These are phyloP conservation scores for Hsuehochloa calcarea DNA, from an alignment of 176 grass and related monocot genomes.

Conservation along the genomic window DNA sequence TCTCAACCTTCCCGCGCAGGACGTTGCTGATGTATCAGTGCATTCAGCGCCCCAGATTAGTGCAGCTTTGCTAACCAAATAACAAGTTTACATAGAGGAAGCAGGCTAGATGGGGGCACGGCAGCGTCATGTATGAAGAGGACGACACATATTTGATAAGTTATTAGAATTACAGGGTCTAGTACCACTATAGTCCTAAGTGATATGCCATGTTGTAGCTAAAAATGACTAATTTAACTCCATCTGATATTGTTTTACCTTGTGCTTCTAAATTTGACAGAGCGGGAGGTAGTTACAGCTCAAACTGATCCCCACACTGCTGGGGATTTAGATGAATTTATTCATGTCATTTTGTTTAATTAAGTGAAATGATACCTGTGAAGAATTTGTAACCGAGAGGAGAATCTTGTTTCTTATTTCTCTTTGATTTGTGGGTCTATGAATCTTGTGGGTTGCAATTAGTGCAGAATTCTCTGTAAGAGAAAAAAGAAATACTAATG, in stretches of 20 bases:
- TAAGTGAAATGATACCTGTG: not conserved
- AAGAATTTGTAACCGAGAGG: not conserved
- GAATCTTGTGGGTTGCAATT: not conserved
- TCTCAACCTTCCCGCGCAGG: slow-evolving; percentile 49
- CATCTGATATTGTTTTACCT: slow-evolving; percentile 28
- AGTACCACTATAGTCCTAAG: slow-evolving; percentile 18
- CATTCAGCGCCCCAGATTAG: slow-evolving; percentile 30
- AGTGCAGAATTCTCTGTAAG: not conserved
- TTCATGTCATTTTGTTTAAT: slow-evolving; percentile 44
- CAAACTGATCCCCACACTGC: slow-evolving; percentile 21
- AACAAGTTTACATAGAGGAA: slow-evolving; percentile 56
- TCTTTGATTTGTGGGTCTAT: not conserved
- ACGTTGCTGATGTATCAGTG: slow-evolving; percentile 28
- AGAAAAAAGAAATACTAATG: not conserved
- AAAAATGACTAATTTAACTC: slow-evolving; percentile 28
- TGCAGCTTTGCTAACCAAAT: slow-evolving; percentile 39
- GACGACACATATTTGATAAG: slow-evolving; percentile 32
- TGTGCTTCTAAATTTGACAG: slow-evolving; percentile 16
- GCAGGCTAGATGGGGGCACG: slow-evolving; percentile 24
- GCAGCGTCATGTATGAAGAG: slow-evolving; percentile 16
- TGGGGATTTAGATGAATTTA: slow-evolving; percentile 36
- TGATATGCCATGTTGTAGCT: slow-evolving; percentile 26
- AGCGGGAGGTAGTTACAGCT: slow-evolving; percentile 31
- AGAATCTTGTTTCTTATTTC: not conserved
- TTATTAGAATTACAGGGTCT: slow-evolving; percentile 38